phyloP scores from a whole-genome alignment of 192 early-diverging fungal genomes.

The Coemansia sp. region DNA sequence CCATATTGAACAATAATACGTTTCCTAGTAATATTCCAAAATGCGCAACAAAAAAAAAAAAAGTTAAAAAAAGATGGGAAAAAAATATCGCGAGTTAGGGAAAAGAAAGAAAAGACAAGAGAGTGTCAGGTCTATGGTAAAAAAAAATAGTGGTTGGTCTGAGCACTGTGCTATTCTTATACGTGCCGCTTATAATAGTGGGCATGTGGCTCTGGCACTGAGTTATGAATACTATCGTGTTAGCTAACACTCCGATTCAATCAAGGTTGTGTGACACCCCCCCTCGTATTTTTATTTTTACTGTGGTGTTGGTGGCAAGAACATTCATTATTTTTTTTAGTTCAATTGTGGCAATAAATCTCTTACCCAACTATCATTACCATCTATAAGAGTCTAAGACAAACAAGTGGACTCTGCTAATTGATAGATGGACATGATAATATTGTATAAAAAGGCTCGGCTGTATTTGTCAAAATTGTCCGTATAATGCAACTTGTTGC shows the following conservation, averaged over 20 bases:
- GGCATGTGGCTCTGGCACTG: not conserved
- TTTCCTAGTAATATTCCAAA: not conserved
- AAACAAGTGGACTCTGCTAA: not conserved
- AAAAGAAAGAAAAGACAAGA: not conserved
- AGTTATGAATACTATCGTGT: not conserved
- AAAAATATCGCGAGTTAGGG: no score
- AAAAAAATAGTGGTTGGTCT: not conserved
- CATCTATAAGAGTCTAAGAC: not conserved
- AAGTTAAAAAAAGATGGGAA: not conserved
- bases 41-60: not conserved
- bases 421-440: not conserved
- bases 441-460: not conserved
- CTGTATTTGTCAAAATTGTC: not conserved
- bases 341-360: not conserved
- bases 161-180: not conserved
- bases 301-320: not conserved
- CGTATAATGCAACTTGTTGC: not conserved
- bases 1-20: slow-evolving; percentile 5
- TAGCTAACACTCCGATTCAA: not conserved
- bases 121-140: not conserved
- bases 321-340: not conserved
- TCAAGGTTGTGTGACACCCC: not conserved
- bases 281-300: not conserved
- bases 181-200: not conserved
- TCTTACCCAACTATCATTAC: not conserved